Evolutionary conservation across 106 monocot species (phyloP).

Genomic region (Allium cepa): DNA sequence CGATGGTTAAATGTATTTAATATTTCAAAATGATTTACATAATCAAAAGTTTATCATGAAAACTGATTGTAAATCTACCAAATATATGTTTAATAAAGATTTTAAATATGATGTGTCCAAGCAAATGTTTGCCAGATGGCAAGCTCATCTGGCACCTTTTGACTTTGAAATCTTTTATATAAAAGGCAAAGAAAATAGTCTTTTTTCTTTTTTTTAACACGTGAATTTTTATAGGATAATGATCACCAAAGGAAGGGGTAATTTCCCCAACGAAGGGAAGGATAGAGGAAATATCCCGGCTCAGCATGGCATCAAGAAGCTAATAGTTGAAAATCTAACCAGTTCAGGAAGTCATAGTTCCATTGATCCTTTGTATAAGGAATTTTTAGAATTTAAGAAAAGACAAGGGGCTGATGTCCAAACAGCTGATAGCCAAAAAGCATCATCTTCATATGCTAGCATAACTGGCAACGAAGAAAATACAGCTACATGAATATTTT

Average conservation of each 20-base stretch:
- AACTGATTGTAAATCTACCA: constrained; percentile 3
- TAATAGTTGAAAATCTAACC: too few species aligned
- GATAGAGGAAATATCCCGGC: background rate
- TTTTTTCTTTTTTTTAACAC: background rate
- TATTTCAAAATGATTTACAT: background rate
- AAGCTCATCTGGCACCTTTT: background rate
- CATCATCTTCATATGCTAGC: too few species aligned
- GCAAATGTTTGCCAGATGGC: background rate
- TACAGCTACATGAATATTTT: too few species aligned
- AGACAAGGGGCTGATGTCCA: too few species aligned
- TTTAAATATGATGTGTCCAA: background rate
- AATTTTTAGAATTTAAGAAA: too few species aligned
- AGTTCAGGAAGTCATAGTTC: too few species aligned
- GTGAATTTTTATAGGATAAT: background rate
- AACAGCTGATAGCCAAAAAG: too few species aligned
- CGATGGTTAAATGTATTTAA: background rate
- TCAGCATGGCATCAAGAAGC: too few species aligned
- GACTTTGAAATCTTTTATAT: background rate
- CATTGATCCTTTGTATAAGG: too few species aligned
- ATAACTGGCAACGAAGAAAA: too few species aligned
- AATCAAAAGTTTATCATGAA: background rate
- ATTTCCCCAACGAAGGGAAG: background rate
- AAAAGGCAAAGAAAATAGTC: background rate
- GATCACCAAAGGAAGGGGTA: background rate
- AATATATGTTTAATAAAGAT: background rate